phyloP scores from a whole-genome alignment of 179 eudicot genomes.

The Patellifolia procumbens region DNA sequence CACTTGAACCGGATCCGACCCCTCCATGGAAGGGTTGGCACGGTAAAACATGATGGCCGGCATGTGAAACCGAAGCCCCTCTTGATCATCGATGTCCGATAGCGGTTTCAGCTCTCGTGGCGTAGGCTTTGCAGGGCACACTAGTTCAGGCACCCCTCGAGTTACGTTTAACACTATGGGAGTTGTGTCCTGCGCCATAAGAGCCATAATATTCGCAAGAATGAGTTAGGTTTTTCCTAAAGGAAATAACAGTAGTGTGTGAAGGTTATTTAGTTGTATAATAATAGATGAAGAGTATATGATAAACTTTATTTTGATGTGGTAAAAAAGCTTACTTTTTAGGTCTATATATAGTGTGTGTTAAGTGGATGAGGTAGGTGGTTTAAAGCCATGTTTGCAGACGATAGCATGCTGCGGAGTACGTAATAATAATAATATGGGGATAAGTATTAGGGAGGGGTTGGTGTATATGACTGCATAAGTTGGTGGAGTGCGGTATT shows the following conservation, averaged over 20 bases:
- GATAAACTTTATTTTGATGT: too few species aligned
- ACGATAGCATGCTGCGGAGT: not conserved
- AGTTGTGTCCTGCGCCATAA: slow-evolving; percentile 11
- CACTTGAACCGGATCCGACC: slow-evolving; percentile 43
- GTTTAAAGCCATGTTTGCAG: not conserved
- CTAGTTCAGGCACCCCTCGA: slow-evolving; percentile 10
- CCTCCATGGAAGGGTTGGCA: slow-evolving; percentile 22
- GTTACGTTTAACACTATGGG: slow-evolving; percentile 15
- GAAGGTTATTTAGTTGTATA: too few species aligned
- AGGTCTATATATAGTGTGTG: not conserved
- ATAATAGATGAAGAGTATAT: too few species aligned
- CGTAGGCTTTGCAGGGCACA: slow-evolving; percentile 17
- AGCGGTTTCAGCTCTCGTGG: slow-evolving; percentile 23
- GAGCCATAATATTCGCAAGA: slow-evolving; percentile 1
- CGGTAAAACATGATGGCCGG: slow-evolving; percentile 49
- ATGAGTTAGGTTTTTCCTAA: not conserved
- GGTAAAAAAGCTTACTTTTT: not conserved
- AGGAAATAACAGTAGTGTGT: too few species aligned
- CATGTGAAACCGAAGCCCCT: slow-evolving; percentile 51
- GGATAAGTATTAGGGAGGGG: not conserved
- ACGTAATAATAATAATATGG: too few species aligned
- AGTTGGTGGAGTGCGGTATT: too few species aligned
- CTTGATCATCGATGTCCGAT: slow-evolving; percentile 60
- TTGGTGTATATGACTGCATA: not conserved
- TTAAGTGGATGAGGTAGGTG: not conserved